Conservation (phyloP, 257 asterid genomes). For the Salvia rosmarinus region DNA sequence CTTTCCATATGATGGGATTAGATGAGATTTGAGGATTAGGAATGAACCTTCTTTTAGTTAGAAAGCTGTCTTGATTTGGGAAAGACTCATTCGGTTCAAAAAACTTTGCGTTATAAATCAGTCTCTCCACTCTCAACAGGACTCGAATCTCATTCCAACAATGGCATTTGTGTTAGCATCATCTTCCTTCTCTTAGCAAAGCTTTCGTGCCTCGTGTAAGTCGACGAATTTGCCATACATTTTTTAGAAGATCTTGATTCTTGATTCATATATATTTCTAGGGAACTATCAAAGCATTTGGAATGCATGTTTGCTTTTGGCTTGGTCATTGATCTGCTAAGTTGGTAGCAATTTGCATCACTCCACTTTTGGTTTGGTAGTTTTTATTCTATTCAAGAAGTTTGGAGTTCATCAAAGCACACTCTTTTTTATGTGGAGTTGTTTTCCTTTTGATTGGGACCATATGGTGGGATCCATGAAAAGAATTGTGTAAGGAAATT, state of each 20-base stretch:
- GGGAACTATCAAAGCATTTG: background rate
- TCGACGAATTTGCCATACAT: background rate
- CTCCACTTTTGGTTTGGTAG: slow-evolving; percentile 25
- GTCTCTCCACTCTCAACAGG: background rate
- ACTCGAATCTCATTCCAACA: slow-evolving; percentile 3
- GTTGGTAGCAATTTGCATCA: slow-evolving; percentile 30
- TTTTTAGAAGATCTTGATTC: slow-evolving; percentile 18
- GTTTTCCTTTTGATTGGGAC: slow-evolving; percentile 39
- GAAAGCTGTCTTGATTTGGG: slow-evolving; percentile 13
- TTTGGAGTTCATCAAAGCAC: too few species aligned
- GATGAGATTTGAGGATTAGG: slow-evolving; percentile 22
- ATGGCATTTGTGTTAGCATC: background rate
- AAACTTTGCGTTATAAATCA: background rate
- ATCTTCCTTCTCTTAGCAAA: background rate
- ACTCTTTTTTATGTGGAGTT: slow-evolving; percentile 25
- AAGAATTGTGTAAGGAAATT: background rate
- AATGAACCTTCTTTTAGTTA: background rate
- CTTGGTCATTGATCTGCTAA: slow-evolving; percentile 20
- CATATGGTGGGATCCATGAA: slow-evolving; percentile 45
- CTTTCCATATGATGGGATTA: slow-evolving; percentile 8
- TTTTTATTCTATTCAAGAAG: slow-evolving; percentile 1
- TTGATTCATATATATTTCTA: slow-evolving; percentile 15
- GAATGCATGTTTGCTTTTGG: slow-evolving; percentile 2
- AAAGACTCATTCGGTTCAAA: background rate
- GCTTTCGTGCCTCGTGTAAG: background rate